Evolutionary conservation across 352 stramenopile species (phyloP), one percentile per base, ranked within the genome.

Genomic region (Poterioochromonas sp.): DNA sequence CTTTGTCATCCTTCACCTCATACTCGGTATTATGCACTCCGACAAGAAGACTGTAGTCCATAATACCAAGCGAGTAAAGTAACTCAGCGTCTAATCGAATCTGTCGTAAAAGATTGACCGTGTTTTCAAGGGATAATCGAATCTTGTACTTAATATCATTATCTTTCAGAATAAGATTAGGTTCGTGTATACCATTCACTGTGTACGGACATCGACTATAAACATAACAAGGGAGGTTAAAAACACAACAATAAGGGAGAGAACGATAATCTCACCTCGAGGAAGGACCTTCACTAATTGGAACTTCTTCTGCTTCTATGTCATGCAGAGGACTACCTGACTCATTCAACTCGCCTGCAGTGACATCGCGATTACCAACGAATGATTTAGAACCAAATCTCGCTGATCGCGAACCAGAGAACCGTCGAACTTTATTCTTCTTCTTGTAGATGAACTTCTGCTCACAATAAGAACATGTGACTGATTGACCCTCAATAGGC

Each of bases 31-130:
- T 43, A 44, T 71, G 62, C 15, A 71, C 62, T 32, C 62, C 62
- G 32, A 71, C 62, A 0, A 95, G 82, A 37, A 95, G 84, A 78
- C 86, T 92, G 78, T 95, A 95, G 83, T 95, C 90, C 90, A 95
- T 95, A 82, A 94, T 37, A 8, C 49, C 49, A 54, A 64, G 29
- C 39, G 18, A 35, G 20, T 5, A 44, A 1, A 76, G 44, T 12
- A 76, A 63, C 3, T 64, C n/a, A 22, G 49, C 35, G 39, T 76
- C 69, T n/a, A 39, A 41, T 63, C 91, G 91, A 34, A 94, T 80
- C 74, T 92, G 91, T 62, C 84, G 88, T 1, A 86, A 90, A 35
- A 94, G 68, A 78, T 93, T 88, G 77, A 92, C 92, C 3, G 40
- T 32, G 15, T 15, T 29, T 80, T 94, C 88, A 18, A 86, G 85